Evolutionary conservation across 345 rosid genomes (phyloP).

Genomic region (Lepidium africanum): DNA sequence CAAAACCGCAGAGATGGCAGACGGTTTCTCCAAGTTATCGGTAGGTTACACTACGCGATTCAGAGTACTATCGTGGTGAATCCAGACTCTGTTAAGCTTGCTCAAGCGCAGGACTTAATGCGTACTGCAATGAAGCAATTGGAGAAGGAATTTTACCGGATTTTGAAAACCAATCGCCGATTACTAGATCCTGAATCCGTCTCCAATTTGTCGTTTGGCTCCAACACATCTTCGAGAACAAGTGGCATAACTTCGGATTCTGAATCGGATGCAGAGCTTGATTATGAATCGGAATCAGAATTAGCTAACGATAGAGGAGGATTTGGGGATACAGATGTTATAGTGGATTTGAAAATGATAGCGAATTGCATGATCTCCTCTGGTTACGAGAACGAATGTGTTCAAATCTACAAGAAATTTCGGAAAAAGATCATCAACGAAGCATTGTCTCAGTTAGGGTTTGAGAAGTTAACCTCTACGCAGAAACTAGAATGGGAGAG

Average conservation of each 20-base stretch:
- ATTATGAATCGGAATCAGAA: slow-evolving; percentile 3
- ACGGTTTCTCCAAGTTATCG: slow-evolving; percentile 39
- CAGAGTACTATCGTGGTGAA: slow-evolving; percentile 27
- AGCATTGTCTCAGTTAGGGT: slow-evolving; percentile 44
- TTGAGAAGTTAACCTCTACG: slow-evolving; percentile 37
- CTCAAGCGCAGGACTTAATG: slow-evolving; percentile 47
- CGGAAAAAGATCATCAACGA: slow-evolving; percentile 59
- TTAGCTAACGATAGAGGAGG: slow-evolving; percentile 6
- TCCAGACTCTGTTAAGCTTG: slow-evolving; percentile 36
- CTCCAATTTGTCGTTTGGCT: slow-evolving; percentile 27
- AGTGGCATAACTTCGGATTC: slow-evolving; percentile 11
- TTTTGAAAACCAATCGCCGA: slow-evolving; percentile 36
- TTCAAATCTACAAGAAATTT: slow-evolving; percentile 43
- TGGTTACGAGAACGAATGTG: slow-evolving; percentile 71
- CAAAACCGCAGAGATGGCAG: slow-evolving; percentile 41
- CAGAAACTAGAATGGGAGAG: slow-evolving; percentile 61
- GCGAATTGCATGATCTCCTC: slow-evolving; percentile 64
- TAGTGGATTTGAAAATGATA: slow-evolving; percentile 54
- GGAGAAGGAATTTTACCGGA: slow-evolving; percentile 51
- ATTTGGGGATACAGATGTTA: slow-evolving; percentile 20
- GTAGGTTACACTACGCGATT: slow-evolving; percentile 43
- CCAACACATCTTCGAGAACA: background rate
- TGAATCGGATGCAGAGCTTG: background rate
- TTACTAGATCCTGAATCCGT: slow-evolving; percentile 42
- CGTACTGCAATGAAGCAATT: slow-evolving; percentile 53